Evolutionary conservation across 768 basidiomycete species (phyloP), one percentile per base, ranked within the genome.

Genomic region (Mycena sanguinolenta): DNA sequence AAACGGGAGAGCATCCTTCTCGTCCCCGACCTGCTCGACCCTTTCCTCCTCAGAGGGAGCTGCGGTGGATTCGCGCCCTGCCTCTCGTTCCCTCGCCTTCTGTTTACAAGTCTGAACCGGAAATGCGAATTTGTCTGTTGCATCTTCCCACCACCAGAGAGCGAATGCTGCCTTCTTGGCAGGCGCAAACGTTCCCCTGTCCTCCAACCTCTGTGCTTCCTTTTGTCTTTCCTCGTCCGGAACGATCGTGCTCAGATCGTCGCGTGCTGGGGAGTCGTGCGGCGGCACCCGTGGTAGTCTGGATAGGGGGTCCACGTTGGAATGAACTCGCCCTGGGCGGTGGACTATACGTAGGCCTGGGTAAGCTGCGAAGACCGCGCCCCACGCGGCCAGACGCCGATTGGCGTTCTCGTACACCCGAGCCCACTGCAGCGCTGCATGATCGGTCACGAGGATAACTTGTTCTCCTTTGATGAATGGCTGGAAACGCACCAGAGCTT

Each of bases 371-470:
- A 34, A 34, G 6, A 34, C 32, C 32, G 32, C 32, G 6, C 32
- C 32, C 32, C 32, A 34, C 32, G 32, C 32, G 6, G 32, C 32
- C 10, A 34, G 10, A 5, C 32, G 32, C 32, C 32, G 25, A 27
- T 54, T 54, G 27, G 52, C 52, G 12, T 54, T 54, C 52, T 54
- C 52, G 12, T 54, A 54, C 2, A 54, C 52, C 2, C 52, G 52
- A 5, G 52, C 52, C 52, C 52, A 54, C 27, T 54, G 52, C 52
- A 54, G 52, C 52, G 52, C 52, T 10, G 52, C 52, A 27, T 54
- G 52, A 27, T 54, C 52, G 10, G 52, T 54, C 4, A 54, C 52
- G 9, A 54, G 52, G 27, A 54, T 54, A 19, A 54, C 52, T 27
- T 54, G 42, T 16, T 44, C 42, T 14, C 42, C 42, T 14, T 44